Evolutionary conservation across 225 moss, liverwort and hornwort species (phyloP).

Genomic region (Sphagnum contortum): DNA sequence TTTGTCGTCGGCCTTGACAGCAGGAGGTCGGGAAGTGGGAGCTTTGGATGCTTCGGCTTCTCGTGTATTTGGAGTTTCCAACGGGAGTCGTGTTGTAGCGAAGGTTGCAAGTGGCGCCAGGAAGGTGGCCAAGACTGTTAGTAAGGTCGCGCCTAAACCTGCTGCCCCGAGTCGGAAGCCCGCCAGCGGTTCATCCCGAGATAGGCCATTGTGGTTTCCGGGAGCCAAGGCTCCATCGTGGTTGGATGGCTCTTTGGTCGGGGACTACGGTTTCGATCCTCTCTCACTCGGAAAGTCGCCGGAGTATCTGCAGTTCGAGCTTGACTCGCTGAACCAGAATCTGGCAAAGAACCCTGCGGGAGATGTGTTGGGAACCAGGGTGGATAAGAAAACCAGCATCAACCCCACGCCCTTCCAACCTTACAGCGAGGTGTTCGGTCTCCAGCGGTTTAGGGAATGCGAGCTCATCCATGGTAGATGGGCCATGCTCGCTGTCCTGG

Average conservation of each 20-base stretch:
- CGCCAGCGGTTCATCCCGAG: slow-evolving; percentile 12
- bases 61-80: slow-evolving; percentile 35
- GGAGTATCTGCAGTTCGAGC: slow-evolving; percentile 86
- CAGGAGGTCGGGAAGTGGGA: slow-evolving; percentile 25
- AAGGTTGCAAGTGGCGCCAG: slow-evolving; percentile 8
- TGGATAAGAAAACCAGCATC: slow-evolving; percentile 78
- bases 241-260: slow-evolving; percentile 73
- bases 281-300: slow-evolving; percentile 77
- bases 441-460: slow-evolving; percentile 98
- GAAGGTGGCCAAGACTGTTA: slow-evolving; percentile 31
- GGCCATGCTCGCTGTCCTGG: slow-evolving; percentile 93
- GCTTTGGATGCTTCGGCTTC: slow-evolving; percentile 17
- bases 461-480: slow-evolving; percentile 97
- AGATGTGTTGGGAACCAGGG: slow-evolving; percentile 71
- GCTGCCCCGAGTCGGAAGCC: slow-evolving; percentile 2
- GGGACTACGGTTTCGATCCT: slow-evolving; percentile 96
- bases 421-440: slow-evolving; percentile 97
- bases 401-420: slow-evolving; percentile 98
- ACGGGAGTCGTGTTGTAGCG: slow-evolving; percentile 56
- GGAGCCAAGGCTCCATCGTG: slow-evolving; percentile 85
- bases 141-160: neutral
- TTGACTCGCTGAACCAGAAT: slow-evolving; percentile 96
- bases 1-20: slow-evolving; percentile 29
- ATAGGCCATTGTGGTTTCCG: slow-evolving; percentile 90
- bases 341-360: slow-evolving; percentile 79